Evolutionary conservation across 208 protist genomes (phyloP).

Genomic region (Naegleria lovaniensis): DNA sequence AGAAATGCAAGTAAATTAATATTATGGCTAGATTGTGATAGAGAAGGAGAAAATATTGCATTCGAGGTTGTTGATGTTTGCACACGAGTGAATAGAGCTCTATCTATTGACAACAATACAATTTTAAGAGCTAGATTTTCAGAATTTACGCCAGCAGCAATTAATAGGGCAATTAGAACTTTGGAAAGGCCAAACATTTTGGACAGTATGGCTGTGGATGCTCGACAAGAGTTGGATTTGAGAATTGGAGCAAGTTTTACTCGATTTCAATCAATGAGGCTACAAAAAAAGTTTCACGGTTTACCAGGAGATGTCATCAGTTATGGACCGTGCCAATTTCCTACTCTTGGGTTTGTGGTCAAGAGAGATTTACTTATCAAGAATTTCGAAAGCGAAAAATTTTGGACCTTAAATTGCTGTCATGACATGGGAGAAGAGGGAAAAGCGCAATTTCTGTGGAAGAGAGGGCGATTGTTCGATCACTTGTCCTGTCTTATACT

Average conservation of each 20-base stretch:
- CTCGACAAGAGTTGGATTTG: constrained; percentile 77
- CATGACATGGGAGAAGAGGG: constrained; percentile 12
- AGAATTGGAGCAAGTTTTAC: constrained; percentile 82
- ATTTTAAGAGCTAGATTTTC: constrained; percentile 22
- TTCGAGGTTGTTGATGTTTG: constrained; percentile 66
- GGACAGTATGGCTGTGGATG: constrained; percentile 64
- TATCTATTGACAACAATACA: constrained; percentile 32
- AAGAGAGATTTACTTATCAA: constrained; percentile 57
- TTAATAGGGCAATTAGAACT: constrained; percentile 48
- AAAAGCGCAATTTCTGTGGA: constrained; percentile 60
- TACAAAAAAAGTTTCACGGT: constrained; percentile 46
- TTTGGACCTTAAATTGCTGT: constrained; percentile 46
- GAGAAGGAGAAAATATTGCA: constrained; percentile 83
- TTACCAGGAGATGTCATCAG: constrained; percentile 43
- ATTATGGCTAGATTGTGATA: constrained; percentile 42
- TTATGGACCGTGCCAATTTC: constrained; percentile 88
- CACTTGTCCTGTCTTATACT: constrained; percentile 41
- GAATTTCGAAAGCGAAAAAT: constrained; percentile 62
- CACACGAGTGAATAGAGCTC: constrained; percentile 36
- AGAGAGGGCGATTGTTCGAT: constrained; percentile 66
- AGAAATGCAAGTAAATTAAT: constrained; percentile 29
- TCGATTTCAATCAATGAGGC: constrained; percentile 66
- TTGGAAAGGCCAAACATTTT: constrained; percentile 49
- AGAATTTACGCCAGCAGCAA: neutral
- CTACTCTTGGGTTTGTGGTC: constrained; percentile 88